Evolutionary conservation across 2,329 filamentous ascomycete species (phyloP).

Genomic region (Alternaria sp.): DNA sequence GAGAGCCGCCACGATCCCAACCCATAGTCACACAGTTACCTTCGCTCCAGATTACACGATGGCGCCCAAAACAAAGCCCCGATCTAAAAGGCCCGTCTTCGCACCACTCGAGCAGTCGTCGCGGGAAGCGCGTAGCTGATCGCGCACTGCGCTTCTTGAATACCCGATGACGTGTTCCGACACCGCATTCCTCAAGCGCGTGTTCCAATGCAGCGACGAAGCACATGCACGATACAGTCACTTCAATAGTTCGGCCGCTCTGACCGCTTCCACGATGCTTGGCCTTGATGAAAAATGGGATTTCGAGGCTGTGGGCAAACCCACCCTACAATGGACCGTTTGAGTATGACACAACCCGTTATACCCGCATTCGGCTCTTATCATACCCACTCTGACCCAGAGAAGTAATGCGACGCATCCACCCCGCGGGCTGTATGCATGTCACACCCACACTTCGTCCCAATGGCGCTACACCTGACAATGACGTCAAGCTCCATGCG

Average conservation of each 20-base stretch:
- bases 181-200: constrained; percentile 5
- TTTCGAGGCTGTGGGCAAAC: neutral
- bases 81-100: constrained; percentile 1
- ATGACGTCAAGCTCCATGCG: constrained; percentile 40
- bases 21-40: constrained; percentile 11
- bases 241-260: constrained; percentile 6
- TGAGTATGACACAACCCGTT: constrained; percentile 9
- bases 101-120: neutral
- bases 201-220: neutral
- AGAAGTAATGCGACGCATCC: constrained; percentile 21
- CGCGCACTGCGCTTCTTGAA: constrained; percentile 8
- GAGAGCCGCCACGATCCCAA: constrained; percentile 11
- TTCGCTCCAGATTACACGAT: constrained; percentile 12
- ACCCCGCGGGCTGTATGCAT: constrained; percentile 22
- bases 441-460: constrained; percentile 9
- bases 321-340: constrained; percentile 4
- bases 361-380: constrained; percentile 15
- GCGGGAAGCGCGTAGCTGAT: neutral
- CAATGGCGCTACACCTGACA: constrained; percentile 14
- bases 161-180: constrained; percentile 16
- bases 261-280: constrained; percentile 2
- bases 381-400: constrained; percentile 13
- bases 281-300: neutral
- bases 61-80: constrained; percentile 6
- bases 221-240: constrained; percentile 12